Conservation (phyloP, 768 basidiomycete species). For the Leccinellum albellum region DNA sequence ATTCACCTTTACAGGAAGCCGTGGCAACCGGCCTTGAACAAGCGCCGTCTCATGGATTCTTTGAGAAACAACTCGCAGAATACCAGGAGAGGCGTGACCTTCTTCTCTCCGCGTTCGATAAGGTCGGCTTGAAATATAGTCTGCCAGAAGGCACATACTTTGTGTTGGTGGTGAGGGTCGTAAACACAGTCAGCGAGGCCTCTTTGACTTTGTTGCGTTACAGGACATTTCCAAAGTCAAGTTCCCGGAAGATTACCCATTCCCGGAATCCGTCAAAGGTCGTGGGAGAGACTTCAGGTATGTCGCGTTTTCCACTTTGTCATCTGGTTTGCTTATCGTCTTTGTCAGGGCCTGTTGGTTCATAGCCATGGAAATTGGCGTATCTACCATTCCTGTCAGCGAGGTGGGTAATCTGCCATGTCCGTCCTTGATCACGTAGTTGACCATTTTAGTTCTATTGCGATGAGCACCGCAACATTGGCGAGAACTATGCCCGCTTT, state of each 20-base stretch:
- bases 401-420: slow-evolving; percentile 54
- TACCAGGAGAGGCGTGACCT: slow-evolving; percentile 78
- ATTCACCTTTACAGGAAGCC: slow-evolving; percentile 94
- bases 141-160: slow-evolving; percentile 91
- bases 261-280: slow-evolving; percentile 70
- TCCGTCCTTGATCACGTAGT: neutral
- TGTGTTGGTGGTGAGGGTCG: slow-evolving; percentile 65
- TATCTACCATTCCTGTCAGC: slow-evolving; percentile 92
- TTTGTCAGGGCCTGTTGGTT: slow-evolving; percentile 84
- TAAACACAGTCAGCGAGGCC: neutral
- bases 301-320: slow-evolving; percentile 13
- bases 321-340: slow-evolving; percentile 6
- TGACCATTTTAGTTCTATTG: slow-evolving; percentile 74
- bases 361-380: slow-evolving; percentile 84
- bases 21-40: slow-evolving; percentile 86
- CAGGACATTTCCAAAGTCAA: slow-evolving; percentile 75
- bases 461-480: slow-evolving; percentile 77
- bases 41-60: slow-evolving; percentile 67
- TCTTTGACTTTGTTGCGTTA: slow-evolving; percentile 6
- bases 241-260: slow-evolving; percentile 82
- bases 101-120: slow-evolving; percentile 77
- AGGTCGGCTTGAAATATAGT: slow-evolving; percentile 79
- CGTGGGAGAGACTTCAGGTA: slow-evolving; percentile 87
- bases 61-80: slow-evolving; percentile 68
- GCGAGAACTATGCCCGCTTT: slow-evolving; percentile 84